These are phyloP conservation scores for Kewa caespitosa DNA, from an alignment of 179 eudicot genomes.

Conservation along the genomic window DNA sequence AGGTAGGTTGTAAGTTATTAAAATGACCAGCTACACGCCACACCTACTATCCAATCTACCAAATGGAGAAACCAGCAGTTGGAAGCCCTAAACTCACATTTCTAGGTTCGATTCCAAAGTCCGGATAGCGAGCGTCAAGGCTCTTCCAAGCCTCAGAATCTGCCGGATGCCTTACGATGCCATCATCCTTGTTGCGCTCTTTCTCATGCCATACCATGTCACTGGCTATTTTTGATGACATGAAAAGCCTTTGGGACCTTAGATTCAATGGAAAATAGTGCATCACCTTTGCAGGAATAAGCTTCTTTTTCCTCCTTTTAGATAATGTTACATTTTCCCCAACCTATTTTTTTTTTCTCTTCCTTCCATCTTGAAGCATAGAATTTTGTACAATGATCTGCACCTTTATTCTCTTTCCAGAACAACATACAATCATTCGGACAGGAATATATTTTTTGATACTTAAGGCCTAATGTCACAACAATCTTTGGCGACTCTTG, in stretches of 20 bases:
- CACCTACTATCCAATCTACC: neutral
- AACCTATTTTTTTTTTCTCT: neutral
- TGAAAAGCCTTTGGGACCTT: neutral
- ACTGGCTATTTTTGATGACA: neutral
- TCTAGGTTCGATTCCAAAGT: neutral
- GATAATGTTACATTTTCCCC: neutral
- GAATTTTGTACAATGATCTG: neutral
- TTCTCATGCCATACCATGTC: neutral
- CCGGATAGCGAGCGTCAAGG: neutral
- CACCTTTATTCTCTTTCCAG: neutral
- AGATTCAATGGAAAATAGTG: neutral
- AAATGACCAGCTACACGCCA: neutral
- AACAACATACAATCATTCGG: conserved; percentile 2
- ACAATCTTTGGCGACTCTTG: neutral
- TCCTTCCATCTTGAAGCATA: neutral
- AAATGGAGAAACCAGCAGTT: neutral
- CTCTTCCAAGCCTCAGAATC: neutral
- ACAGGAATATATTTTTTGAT: neutral
- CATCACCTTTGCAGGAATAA: neutral
- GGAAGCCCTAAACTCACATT: neutral
- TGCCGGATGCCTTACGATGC: neutral
- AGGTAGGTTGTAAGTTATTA: neutral
- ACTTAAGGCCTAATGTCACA: neutral
- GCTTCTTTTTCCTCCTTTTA: neutral
- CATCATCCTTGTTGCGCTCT: neutral